phyloP scores from a whole-genome alignment of 768 basidiomycete species.

The Imleria badia region DNA sequence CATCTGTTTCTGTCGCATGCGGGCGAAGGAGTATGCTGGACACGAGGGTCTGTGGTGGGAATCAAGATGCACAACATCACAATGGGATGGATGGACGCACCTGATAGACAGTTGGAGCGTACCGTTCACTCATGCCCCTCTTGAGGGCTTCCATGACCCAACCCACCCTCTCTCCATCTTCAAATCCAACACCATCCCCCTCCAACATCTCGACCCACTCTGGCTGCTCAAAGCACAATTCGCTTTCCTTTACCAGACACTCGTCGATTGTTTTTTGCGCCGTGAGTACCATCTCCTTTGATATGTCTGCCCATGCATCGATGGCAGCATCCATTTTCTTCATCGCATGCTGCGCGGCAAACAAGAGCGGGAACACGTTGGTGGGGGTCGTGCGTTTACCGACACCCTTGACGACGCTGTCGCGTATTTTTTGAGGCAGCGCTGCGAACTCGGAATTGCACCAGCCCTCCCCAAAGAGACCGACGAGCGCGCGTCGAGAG shows the following conservation, averaged over 20 bases:
- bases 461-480: slow-evolving; percentile 89
- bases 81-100: slow-evolving; percentile 34
- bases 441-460: slow-evolving; percentile 76
- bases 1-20: slow-evolving; percentile 54
- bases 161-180: slow-evolving; percentile 76
- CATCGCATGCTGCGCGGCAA: slow-evolving; percentile 61
- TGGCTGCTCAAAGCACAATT: slow-evolving; percentile 60
- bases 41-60: slow-evolving; percentile 56
- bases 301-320: slow-evolving; percentile 45
- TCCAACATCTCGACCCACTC: slow-evolving; percentile 80
- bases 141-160: slow-evolving; percentile 67
- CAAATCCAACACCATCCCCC: slow-evolving; percentile 69
- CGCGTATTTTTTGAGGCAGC: slow-evolving; percentile 63
- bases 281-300: slow-evolving; percentile 60
- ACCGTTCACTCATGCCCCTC: slow-evolving; percentile 61
- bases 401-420: slow-evolving; percentile 71
- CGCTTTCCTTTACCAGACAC: slow-evolving; percentile 56
- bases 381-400: slow-evolving; percentile 62
- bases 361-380: slow-evolving; percentile 70
- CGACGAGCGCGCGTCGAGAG: slow-evolving; percentile 72
- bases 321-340: slow-evolving; percentile 53
- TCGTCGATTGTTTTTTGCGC: slow-evolving; percentile 65
- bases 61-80: not conserved
- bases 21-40: slow-evolving; percentile 69
- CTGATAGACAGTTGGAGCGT: slow-evolving; percentile 76